A percentile compares a stretch with the other conserved stretches of the same genome.
Conservation (phyloP, 306 rosid genomes). For the Clitoria ternatea region DNA sequence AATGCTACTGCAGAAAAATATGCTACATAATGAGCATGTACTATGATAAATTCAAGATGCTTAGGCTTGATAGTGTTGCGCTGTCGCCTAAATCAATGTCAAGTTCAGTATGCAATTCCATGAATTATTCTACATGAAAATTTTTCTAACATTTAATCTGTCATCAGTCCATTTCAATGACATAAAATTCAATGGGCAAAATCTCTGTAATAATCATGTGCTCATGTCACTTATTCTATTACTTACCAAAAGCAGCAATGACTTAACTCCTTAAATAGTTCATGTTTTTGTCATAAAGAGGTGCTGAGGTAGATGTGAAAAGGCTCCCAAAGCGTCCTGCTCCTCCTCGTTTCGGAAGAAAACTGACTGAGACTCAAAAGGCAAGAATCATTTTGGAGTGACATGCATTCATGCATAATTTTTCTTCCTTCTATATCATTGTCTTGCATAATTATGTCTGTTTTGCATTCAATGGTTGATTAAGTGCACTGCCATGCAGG, state of each 20-base stretch:
- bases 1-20: neutral
- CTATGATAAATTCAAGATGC: neutral
- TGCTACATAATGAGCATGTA: neutral
- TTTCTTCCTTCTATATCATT: constrained; percentile 12
- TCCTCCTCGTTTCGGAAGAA: constrained; percentile 91
- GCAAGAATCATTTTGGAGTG: constrained; percentile 36
- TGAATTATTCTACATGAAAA: neutral
- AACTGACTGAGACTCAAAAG: constrained; percentile 81
- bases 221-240: neutral
- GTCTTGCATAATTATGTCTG: neutral
- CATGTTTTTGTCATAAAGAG: constrained; percentile 43
- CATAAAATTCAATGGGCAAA: neutral
- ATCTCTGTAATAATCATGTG: neutral
- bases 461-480: constrained; percentile 15
- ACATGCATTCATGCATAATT: neutral
- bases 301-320: constrained; percentile 82
- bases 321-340: constrained; percentile 82
- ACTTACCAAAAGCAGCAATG: neutral
- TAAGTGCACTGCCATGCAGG: constrained; percentile 46
- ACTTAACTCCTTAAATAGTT: neutral
- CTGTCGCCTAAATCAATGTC: neutral
- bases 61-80: neutral
- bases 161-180: neutral
- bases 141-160: neutral
- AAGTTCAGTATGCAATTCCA: neutral